These are phyloP conservation scores for Linderniella brevidens DNA, from an alignment of 257 asterid species.

Conservation along the genomic window DNA sequence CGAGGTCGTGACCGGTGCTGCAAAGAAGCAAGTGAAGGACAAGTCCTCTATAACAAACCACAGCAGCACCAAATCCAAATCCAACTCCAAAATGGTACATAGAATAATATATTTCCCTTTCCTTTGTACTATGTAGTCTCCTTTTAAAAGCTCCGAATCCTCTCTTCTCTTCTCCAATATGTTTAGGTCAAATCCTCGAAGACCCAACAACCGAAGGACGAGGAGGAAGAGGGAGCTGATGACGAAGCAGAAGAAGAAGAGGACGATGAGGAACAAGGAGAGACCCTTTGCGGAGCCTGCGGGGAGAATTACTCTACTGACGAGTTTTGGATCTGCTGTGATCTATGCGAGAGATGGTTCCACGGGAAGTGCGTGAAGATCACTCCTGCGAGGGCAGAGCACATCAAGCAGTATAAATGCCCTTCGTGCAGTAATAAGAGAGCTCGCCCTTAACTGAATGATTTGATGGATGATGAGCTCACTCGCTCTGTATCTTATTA, in stretches of 20 bases:
- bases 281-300: conserved; percentile 33
- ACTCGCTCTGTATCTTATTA: no score
- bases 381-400: conserved; percentile 48
- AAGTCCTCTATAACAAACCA: conserved; percentile 47
- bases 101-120: not conserved
- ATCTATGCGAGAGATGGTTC: conserved; percentile 43
- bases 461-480: no score
- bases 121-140: conserved; percentile 5
- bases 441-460: conserved; percentile 16
- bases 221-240: conserved; percentile 30
- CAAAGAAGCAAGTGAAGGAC: conserved; percentile 56
- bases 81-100: conserved; percentile 41
- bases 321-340: conserved; percentile 43
- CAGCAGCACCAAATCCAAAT: conserved; percentile 48
- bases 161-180: not conserved
- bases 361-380: conserved; percentile 49
- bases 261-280: conserved; percentile 24
- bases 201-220: conserved; percentile 23
- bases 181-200: conserved; percentile 28
- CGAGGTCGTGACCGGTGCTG: conserved; percentile 73
- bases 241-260: conserved; percentile 25
- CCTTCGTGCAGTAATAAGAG: conserved; percentile 41
- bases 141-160: not conserved
- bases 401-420: conserved; percentile 45
- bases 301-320: conserved; percentile 31